phyloP scores from a whole-genome alignment of 2,329 filamentous ascomycete species.

The Ambrosiella cleistominuta region DNA sequence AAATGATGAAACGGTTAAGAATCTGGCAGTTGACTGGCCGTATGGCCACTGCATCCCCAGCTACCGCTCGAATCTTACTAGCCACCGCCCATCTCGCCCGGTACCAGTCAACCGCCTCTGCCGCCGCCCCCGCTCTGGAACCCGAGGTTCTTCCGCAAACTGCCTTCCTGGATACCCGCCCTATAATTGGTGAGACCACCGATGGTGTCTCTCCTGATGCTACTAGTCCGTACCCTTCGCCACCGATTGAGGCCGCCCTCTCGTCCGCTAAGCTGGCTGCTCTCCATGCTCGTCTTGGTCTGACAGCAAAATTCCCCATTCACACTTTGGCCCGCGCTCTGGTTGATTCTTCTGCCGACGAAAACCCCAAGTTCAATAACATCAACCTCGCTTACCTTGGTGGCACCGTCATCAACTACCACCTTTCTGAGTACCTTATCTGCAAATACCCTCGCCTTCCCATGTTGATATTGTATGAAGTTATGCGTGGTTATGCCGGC shows the following conservation, averaged over 20 bases:
- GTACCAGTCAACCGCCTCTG: slow-evolving; percentile 21
- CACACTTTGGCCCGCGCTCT: slow-evolving; percentile 74
- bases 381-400: slow-evolving; percentile 65
- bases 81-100: slow-evolving; percentile 14
- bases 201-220: slow-evolving; percentile 21
- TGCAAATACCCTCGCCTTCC: slow-evolving; percentile 83
- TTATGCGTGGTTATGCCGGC: slow-evolving; percentile 71
- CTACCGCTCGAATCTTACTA: neutral
- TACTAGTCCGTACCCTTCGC: slow-evolving; percentile 43
- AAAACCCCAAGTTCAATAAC: slow-evolving; percentile 73
- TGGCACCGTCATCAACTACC: slow-evolving; percentile 68
- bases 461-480: slow-evolving; percentile 69
- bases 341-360: slow-evolving; percentile 70
- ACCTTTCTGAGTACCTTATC: slow-evolving; percentile 73
- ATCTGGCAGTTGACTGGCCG: slow-evolving; percentile 12
- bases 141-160: slow-evolving; percentile 9
- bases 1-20: slow-evolving; percentile 14
- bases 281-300: slow-evolving; percentile 71
- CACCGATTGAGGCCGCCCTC: slow-evolving; percentile 46
- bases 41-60: slow-evolving; percentile 12
- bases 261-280: slow-evolving; percentile 79
- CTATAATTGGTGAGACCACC: slow-evolving; percentile 17
- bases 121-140: slow-evolving; percentile 13
- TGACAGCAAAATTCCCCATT: slow-evolving; percentile 66
- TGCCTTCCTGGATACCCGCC: slow-evolving; percentile 11